These are phyloP conservation scores for Phytophthora podocarpi DNA, from an alignment of 352 stramenopile genomes.

Conservation along the genomic window DNA sequence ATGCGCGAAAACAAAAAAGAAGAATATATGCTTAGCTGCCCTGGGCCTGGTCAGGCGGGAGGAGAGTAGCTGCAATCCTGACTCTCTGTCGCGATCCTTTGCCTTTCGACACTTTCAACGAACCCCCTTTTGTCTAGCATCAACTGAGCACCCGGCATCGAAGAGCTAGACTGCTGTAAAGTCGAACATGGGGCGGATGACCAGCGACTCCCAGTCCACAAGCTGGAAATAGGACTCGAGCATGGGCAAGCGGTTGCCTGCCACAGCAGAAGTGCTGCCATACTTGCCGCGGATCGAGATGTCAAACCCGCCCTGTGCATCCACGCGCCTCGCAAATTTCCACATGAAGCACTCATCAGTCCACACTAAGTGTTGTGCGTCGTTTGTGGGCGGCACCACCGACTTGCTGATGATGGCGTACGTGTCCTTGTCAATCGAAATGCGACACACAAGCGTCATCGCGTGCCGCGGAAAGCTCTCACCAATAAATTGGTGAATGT, in stretches of 20 bases:
- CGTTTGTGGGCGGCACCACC: conserved; percentile 75
- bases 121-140: conserved; percentile 19
- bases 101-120: conserved; percentile 18
- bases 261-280: conserved; percentile 81
- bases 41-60: neutral
- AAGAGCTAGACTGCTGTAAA: conserved; percentile 45
- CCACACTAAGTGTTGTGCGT: conserved; percentile 88
- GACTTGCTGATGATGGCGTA: conserved; percentile 87
- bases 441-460: conserved; percentile 81
- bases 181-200: conserved; percentile 81
- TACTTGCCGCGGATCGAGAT: conserved; percentile 82
- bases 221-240: conserved; percentile 88
- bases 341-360: conserved; percentile 89
- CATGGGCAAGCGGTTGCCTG: conserved; percentile 83
- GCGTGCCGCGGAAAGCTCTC: conserved; percentile 86
- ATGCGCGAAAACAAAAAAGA: conserved; percentile 17
- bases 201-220: conserved; percentile 85
- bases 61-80: conserved; percentile 11
- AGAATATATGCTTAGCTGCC: conserved; percentile 22
- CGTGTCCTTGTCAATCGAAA: conserved; percentile 84
- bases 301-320: conserved; percentile 69
- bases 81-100: conserved; percentile 13
- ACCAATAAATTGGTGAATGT: conserved; percentile 89
- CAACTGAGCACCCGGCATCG: conserved; percentile 3
- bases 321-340: conserved; percentile 67